A percentile compares a stretch with the other conserved stretches of the same genome.
Evolutionary conservation across 352 stramenopile species (phyloP).

Genomic region (Blastocystis sp.): DNA sequence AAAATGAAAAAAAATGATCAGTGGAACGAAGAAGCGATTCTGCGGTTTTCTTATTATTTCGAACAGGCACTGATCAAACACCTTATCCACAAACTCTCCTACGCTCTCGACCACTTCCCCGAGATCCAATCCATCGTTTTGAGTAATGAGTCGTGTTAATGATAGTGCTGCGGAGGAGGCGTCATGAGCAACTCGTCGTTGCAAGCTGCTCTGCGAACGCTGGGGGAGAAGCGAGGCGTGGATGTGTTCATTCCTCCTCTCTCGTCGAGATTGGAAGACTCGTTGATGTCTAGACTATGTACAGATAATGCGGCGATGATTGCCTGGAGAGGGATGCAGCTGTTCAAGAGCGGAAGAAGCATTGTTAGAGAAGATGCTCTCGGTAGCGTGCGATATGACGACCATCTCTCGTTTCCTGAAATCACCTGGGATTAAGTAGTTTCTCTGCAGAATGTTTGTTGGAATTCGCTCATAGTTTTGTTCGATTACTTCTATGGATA

Average conservation of each 20-base stretch:
- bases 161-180: constrained; percentile 42
- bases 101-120: background rate
- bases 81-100: constrained; percentile 1
- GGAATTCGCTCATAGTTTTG: background rate
- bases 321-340: constrained; percentile 12
- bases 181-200: constrained; percentile 43
- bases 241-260: constrained; percentile 2
- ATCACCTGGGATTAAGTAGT: background rate
- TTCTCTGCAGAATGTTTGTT: background rate
- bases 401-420: background rate
- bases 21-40: background rate
- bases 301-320: constrained; percentile 57
- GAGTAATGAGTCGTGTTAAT: background rate
- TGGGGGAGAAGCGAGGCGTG: background rate
- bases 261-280: background rate
- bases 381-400: constrained; percentile 3
- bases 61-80: constrained; percentile 9
- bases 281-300: background rate
- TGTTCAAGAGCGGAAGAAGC: background rate
- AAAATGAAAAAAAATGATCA: background rate
- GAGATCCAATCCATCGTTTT: background rate
- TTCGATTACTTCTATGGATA: background rate
- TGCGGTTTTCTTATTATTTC: constrained; percentile 34
- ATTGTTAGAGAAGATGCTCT: background rate
- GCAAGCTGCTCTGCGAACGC: background rate